A percentile compares a stretch with the other conserved stretches of the same genome.
Conservation (phyloP, 768 basidiomycete genomes). For the Mycena galericulata region DNA sequence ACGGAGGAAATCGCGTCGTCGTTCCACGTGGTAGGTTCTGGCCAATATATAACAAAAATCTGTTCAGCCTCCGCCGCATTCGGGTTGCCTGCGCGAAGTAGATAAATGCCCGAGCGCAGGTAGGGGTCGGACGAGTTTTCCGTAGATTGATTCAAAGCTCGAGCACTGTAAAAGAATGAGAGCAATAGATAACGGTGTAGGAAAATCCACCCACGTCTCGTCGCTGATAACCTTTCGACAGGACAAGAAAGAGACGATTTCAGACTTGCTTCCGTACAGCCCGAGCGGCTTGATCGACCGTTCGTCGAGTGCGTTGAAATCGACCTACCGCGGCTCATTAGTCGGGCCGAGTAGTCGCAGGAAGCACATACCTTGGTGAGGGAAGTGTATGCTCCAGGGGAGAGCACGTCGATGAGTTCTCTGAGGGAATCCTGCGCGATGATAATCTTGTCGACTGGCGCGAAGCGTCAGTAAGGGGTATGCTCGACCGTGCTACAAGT, state of each 20-base stretch:
- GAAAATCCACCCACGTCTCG: conserved; percentile 49
- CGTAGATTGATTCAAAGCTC: conserved; percentile 17
- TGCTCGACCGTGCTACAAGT: no score
- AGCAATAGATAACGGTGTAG: neutral
- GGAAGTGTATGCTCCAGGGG: conserved; percentile 64
- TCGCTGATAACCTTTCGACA: conserved; percentile 51
- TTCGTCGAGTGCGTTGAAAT: conserved; percentile 65
- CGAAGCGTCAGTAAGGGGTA: neutral
- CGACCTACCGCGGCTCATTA: conserved; percentile 43
- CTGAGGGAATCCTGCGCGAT: conserved; percentile 65
- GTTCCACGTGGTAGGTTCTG: conserved; percentile 69
- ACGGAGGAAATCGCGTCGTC: conserved; percentile 59
- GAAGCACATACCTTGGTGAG: conserved; percentile 52
- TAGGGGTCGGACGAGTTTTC: conserved; percentile 38
- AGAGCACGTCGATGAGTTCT: conserved; percentile 59
- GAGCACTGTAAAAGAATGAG: conserved; percentile 18
- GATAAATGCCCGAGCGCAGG: conserved; percentile 65
- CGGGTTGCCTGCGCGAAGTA: conserved; percentile 43
- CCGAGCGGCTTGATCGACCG: conserved; percentile 62
- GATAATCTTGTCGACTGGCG: conserved; percentile 70
- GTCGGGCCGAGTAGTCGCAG: neutral
- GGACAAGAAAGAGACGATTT: conserved; percentile 60
- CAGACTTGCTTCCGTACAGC: conserved; percentile 66
- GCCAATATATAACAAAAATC: conserved; percentile 70
- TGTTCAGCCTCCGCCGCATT: conserved; percentile 33